Evolutionary conservation across 345 rosid genomes (phyloP).

Genomic region (Trapa incisa): DNA sequence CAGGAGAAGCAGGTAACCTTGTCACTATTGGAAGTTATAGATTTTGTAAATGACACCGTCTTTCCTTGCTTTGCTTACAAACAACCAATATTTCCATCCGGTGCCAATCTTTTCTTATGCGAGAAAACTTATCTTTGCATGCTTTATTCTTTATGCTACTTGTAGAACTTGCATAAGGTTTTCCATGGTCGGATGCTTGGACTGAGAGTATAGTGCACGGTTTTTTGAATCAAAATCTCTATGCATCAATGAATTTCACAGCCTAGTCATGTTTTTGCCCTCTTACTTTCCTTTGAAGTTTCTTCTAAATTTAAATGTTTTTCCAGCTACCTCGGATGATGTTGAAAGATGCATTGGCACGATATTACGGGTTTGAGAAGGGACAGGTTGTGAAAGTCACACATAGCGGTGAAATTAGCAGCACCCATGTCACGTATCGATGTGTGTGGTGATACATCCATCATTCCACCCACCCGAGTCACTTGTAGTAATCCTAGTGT

Average conservation of each 20-base stretch:
- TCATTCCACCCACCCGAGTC: neutral
- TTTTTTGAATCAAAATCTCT: no score
- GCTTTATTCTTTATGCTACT: neutral
- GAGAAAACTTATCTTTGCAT: neutral
- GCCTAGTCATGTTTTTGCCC: no score
- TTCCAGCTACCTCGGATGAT: constrained; percentile 59
- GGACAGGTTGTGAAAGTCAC: constrained; percentile 59
- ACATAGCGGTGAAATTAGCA: constrained; percentile 33
- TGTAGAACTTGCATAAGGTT: neutral
- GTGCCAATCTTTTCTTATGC: neutral
- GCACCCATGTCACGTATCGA: constrained; percentile 35
- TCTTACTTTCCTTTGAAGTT: neutral
- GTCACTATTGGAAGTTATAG: neutral
- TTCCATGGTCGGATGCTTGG: neutral
- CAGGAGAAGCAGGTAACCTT: constrained; percentile 78
- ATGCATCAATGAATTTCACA: no score
- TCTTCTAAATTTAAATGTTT: neutral
- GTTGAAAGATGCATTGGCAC: constrained; percentile 35
- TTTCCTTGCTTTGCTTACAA: neutral
- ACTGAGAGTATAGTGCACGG: neutral
- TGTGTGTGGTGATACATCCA: constrained; percentile 27
- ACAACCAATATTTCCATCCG: neutral
- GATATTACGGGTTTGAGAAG: constrained; percentile 56
- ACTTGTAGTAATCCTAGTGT: neutral
- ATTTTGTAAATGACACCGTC: neutral